Evolutionary conservation across 345 rosid species (phyloP).

Genomic region (Melastoma malabathricum): DNA sequence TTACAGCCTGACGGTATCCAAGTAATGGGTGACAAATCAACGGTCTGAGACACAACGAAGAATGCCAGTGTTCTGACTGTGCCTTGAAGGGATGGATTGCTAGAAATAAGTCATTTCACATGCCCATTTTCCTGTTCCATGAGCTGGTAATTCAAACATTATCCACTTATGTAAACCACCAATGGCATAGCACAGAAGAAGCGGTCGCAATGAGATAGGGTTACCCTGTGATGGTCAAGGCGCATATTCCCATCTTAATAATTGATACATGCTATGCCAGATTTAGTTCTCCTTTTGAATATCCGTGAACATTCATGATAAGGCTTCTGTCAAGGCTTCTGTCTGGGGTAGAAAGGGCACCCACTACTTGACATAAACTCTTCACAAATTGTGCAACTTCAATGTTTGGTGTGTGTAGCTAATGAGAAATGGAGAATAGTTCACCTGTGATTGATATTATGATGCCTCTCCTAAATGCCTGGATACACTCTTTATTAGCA

Average conservation of each 20-base stretch:
- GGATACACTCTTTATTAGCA: too few relatives aligned
- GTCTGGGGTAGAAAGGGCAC: too few relatives aligned
- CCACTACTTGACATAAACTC: too few relatives aligned
- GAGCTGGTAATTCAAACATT: neutral
- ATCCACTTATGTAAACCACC: neutral
- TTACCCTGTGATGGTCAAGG: constrained; percentile 98
- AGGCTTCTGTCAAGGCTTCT: too few relatives aligned
- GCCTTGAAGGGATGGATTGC: constrained; percentile 93
- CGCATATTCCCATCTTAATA: constrained; percentile 12
- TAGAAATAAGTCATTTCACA: constrained; percentile 37
- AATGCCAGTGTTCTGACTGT: constrained; percentile 97
- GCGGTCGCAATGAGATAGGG: constrained; percentile 76
- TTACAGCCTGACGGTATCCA: constrained; percentile 94
- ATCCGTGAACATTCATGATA: too few relatives aligned
- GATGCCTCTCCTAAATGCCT: too few relatives aligned
- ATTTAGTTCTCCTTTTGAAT: too few relatives aligned
- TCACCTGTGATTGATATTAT: too few relatives aligned
- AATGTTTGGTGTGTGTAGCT: too few relatives aligned
- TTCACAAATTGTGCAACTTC: too few relatives aligned
- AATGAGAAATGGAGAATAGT: too few relatives aligned
- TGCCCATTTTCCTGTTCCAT: constrained; percentile 2
- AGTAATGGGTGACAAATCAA: constrained; percentile 96
- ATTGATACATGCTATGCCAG: neutral
- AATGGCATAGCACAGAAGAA: constrained; percentile 77
- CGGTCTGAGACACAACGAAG: constrained; percentile 99